Evolutionary conservation across 352 stramenopile species (phyloP), one percentile per base, ranked within the genome.

Genomic region (Pythium aphanidermatum): DNA sequence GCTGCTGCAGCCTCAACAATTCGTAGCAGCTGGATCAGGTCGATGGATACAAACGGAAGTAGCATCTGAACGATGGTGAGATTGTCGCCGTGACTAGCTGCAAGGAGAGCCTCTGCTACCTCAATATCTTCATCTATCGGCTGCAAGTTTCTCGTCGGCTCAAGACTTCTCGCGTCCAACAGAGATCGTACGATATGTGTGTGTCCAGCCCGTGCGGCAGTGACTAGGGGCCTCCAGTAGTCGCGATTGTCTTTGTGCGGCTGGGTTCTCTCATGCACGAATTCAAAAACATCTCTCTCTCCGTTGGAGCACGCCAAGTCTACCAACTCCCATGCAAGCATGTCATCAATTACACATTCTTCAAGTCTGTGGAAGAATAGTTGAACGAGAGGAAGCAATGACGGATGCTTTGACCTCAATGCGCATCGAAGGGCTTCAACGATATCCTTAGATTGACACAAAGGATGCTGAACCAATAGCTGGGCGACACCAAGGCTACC

Each of bases 151-250:
- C n/a, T n/a, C n/a, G n/a, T n/a, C n/a, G n/a, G n/a, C 33, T 44
- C 12, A 46, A 23, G 6, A 28, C 42, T n/a, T 17, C 12, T 7
- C n/a, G n/a, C 35, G 8, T 42, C 14, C n/a, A 58, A 20, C 11
- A 63, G 34, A 10, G 40, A 35, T 23, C 13, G 20, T 10, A 63
- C 41, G 2, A 63, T 26, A 14, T 39, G 35, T 2, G 19, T 28
- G 35, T 63, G 55, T 25, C 55, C 55, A 25, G 54, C 26, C 13
- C 54, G 46, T 5, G 54, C 40, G 8, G 54, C 46, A 3, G 46
- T 49, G 33, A 56, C 46, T 2, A 62, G 35, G 17, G 46, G 46
- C 19, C 54, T 46, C 54, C 54, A 62, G 33, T 45, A 53, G 11
- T 41, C 32, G 5, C 43, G 30, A 25, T 49, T 42, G 3, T 2